phyloP scores from a whole-genome alignment of 2,329 filamentous ascomycete species.

The Colletotrichum abscissum region DNA sequence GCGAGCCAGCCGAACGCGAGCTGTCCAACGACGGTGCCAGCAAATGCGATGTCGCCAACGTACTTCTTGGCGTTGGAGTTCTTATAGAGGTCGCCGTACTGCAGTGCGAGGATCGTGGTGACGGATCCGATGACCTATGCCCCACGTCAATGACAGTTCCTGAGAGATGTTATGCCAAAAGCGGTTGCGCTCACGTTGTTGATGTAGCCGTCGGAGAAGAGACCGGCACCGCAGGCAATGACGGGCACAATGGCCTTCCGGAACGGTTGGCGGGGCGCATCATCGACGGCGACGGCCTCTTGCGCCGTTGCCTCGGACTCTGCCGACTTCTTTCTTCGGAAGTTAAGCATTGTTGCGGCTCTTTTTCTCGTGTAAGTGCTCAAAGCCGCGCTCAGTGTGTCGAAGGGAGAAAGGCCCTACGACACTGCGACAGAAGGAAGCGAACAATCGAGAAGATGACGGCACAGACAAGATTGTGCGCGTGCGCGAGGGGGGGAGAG shows the following conservation, averaged over 20 bases:
- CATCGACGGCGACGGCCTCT: neutral
- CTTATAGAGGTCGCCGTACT: slow-evolving; percentile 79
- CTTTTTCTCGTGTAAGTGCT: neutral
- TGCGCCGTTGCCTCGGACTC: slow-evolving; percentile 17
- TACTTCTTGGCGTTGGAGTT: slow-evolving; percentile 77
- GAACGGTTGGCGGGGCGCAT: slow-evolving; percentile 20
- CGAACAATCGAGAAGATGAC: neutral
- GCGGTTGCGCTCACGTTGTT: slow-evolving; percentile 72
- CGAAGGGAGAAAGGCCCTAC: neutral
- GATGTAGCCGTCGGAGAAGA: slow-evolving; percentile 93
- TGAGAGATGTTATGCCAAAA: neutral
- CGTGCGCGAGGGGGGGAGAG: neutral
- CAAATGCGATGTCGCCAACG: slow-evolving; percentile 86
- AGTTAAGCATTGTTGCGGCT: slow-evolving; percentile 14
- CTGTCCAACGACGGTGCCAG: slow-evolving; percentile 86
- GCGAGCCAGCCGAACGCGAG: slow-evolving; percentile 83
- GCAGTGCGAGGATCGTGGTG: slow-evolving; percentile 75
- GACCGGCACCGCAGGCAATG: slow-evolving; percentile 87
- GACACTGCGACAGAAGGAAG: neutral
- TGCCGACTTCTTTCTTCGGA: slow-evolving; percentile 8
- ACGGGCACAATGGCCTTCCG: slow-evolving; percentile 65
- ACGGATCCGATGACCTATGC: slow-evolving; percentile 85
- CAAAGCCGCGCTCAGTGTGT: neutral
- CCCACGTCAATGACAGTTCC: neutral
- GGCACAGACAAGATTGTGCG: neutral